Base-by-base conservation (phyloP, 352 stramenopile genomes). In the Phytopythium aichiense region DNA sequence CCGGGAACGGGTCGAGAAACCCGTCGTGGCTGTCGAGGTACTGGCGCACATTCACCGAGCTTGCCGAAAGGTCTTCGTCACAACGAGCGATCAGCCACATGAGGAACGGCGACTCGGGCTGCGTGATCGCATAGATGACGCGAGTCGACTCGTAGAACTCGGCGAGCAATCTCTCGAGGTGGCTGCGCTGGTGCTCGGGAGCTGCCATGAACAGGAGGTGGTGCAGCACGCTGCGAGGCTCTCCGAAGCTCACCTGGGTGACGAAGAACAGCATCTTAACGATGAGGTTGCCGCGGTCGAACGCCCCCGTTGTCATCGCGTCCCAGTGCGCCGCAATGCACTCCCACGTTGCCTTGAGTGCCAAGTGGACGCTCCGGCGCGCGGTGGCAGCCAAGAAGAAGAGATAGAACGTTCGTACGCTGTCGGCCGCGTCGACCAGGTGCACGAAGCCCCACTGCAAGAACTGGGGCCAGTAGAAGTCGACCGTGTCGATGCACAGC, bases 391-490 rank as follows among this genome's bases (percentile, higher is more conserved):
- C 65, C 28, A 89, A 55, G 64, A 89, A 89, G 52, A 81, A 78
- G 25, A 88, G 59, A 30, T 88, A 89, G 51, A 87, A 85, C 13
- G 76, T 74, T 52, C 81, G 78, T 9, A 84, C 76, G 57, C 76
- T 87, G 7, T 75, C 68, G 30, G 80, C 77, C 2, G 76, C 74
- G 30, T 82, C 68, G 1, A 49, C 61, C 0, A 84, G 48, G 38
- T 86, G 69, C 0, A 82, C 60, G 52, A 88, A 83, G 9, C 80
- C 80, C 78, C 78, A 89, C 31, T 88, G 78, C 23, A 89, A 67
- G 35, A 88, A 77, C 60, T 89, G 80, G 11, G 80, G 78, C 80
- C 80, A 89, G 57, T 86, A 88, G 50, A 89, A 86, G 50, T 84
- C 78, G 42, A 89, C 70, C n/a, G 73, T 79, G 40, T 83, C 74